phyloP scores from a whole-genome alignment of 2,329 filamentous ascomycete genomes.

The Thelonectria rubi region DNA sequence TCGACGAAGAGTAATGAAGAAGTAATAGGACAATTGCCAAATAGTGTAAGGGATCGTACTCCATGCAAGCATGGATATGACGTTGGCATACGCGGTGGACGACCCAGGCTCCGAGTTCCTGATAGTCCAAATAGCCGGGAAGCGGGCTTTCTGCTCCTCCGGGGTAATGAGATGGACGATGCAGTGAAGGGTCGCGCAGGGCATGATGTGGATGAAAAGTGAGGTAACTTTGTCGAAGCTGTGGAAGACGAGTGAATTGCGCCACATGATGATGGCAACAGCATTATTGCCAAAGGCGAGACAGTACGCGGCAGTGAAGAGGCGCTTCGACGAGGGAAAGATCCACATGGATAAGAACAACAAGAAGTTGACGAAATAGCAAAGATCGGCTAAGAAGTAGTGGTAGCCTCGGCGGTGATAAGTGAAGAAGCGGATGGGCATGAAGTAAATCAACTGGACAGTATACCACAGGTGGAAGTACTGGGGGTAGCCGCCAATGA shows the following conservation, averaged over 20 bases:
- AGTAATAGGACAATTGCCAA: conserved; percentile 94
- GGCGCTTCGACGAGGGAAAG: conserved; percentile 87
- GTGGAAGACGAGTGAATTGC: conserved; percentile 98
- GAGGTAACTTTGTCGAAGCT: conserved; percentile 98
- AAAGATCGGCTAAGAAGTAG: conserved; percentile 96
- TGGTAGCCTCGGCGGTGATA: conserved; percentile 94
- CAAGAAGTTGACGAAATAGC: conserved; percentile 97
- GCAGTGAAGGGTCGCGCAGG: conserved; percentile 91
- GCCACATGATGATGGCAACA: conserved; percentile 98
- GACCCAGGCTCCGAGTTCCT: conserved; percentile 74
- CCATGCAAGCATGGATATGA: conserved; percentile 90
- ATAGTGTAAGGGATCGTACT: conserved; percentile 90
- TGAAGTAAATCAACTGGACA: conserved; percentile 87
- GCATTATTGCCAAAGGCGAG: conserved; percentile 96
- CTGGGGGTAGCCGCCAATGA: conserved; percentile 86
- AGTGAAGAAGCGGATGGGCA: conserved; percentile 92
- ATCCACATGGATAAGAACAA: conserved; percentile 85
- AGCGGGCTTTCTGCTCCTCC: conserved; percentile 72
- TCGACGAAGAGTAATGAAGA: conserved; percentile 94
- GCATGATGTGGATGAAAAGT: conserved; percentile 99
- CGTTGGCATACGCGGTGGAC: conserved; percentile 78
- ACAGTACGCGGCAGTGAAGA: conserved; percentile 93
- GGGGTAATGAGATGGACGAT: conserved; percentile 82
- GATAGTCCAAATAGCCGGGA: conserved; percentile 87
- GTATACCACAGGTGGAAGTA: conserved; percentile 96